These are phyloP conservation scores for Handroanthus guayacan DNA, from an alignment of 257 asterid genomes.

Conservation along the genomic window DNA sequence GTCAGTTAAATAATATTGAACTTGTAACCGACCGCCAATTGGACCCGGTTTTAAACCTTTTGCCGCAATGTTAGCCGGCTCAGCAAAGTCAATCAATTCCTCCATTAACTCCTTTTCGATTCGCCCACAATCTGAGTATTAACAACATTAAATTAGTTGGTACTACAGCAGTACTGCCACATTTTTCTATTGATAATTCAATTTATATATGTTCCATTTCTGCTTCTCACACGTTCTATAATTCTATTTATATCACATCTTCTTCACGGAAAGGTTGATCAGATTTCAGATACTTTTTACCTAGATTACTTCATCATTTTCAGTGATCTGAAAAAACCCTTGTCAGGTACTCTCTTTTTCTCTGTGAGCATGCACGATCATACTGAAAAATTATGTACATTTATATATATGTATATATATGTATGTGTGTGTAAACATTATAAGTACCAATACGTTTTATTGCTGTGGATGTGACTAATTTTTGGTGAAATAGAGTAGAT, in stretches of 20 bases:
- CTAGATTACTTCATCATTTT: slow-evolving; percentile 37
- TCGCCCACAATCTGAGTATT: background rate
- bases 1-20: too few relatives aligned
- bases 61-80: slow-evolving; percentile 21
- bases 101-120: background rate
- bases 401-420: too few relatives aligned
- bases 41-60: too few relatives aligned
- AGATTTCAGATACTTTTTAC: slow-evolving; percentile 41
- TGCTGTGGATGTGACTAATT: slow-evolving; percentile 34
- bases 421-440: slow-evolving; percentile 13
- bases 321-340: slow-evolving; percentile 42
- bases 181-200: background rate
- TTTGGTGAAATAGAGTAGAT: slow-evolving; percentile 43
- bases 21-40: too few relatives aligned
- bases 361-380: background rate
- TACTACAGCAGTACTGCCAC: background rate
- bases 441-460: background rate
- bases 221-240: slow-evolving; percentile 35
- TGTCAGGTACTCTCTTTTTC: slow-evolving; percentile 33
- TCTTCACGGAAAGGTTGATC: slow-evolving; percentile 37
- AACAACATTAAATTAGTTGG: slow-evolving; percentile 26
- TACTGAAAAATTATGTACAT: slow-evolving; percentile 10
- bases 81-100: slow-evolving; percentile 34
- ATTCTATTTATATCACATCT: slow-evolving; percentile 40
- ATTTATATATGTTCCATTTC: slow-evolving; percentile 36